Evolutionary conservation across 768 basidiomycete genomes (phyloP), one percentile per base, ranked within the genome.

Genomic region (Tylopilus subfusipes): DNA sequence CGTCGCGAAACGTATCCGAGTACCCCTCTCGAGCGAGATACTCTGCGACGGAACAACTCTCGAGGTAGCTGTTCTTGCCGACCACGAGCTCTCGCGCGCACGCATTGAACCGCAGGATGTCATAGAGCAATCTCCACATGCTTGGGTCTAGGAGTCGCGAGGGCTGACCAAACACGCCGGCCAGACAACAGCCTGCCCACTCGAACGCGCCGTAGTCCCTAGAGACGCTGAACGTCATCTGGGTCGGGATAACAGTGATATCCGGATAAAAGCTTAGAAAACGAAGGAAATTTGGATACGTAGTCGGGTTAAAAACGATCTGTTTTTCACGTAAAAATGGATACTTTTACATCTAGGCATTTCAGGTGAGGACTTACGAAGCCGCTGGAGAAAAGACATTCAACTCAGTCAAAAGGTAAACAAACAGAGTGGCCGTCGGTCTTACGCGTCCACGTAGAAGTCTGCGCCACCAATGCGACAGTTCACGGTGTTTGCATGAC

Each of bases 171-270:
- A 91, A 91, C 0, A 91, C 73, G 0, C 82, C 79, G 9, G 19
- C 18, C 0, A 82, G 73, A 44, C 80, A 82, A 59, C 81, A 79
- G 29, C 88, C 87, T 3, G 88, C 86, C 87, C 90, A 91, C 67
- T 91, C 88, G 16, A 60, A 60, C 1, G 62, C 67, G 0, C 88
- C 90, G 21, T 66, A 54, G 66, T 90, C 86, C 45, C 88, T 77
- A 4, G 88, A 86, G 36, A 93, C 81, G 59, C 82, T 81, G 69
- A 91, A 90, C 0, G 88, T 85, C 88, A 90, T 91, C 52, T 84
- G 81, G 0, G 87, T 88, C 4, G 78, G 76, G 39, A 82, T 60
- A 29, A 83, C 76, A 5, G 70, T 71, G 38, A 89, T 77, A 14
- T 68, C 62, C 6, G 76, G 71, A 44, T 79, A 73, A 27, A 75